Evolutionary conservation across 495 filamentous ascomycete species (phyloP).

Genomic region (Cercophora newfieldiana): DNA sequence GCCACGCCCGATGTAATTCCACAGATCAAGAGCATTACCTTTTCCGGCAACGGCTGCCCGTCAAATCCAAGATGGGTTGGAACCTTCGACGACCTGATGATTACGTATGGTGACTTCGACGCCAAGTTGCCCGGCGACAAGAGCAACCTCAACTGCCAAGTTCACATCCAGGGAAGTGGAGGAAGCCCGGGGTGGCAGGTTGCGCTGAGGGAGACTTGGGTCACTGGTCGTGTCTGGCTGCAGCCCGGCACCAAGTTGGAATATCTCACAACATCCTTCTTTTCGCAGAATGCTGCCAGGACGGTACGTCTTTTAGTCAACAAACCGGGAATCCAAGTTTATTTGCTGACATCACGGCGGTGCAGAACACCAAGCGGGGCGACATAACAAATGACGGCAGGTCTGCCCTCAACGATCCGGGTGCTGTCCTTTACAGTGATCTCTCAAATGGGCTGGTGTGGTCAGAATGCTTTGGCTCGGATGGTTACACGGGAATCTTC

Average conservation of each 20-base stretch:
- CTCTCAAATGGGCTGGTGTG: conserved; percentile 32
- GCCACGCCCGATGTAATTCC: conserved; percentile 12
- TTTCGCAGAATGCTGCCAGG: conserved; percentile 40
- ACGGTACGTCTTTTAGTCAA: conserved; percentile 30
- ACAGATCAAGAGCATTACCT: conserved; percentile 38
- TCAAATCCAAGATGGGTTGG: conserved; percentile 34
- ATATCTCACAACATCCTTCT: conserved; percentile 43
- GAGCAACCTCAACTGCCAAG: conserved; percentile 43
- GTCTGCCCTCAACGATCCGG: conserved; percentile 30
- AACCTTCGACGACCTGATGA: conserved; percentile 36
- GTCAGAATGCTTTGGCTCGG: conserved; percentile 40
- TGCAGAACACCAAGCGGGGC: conserved; percentile 28
- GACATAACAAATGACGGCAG: conserved; percentile 28
- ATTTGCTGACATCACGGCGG: not conserved
- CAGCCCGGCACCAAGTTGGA: conserved; percentile 35
- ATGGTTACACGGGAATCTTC: conserved; percentile 41
- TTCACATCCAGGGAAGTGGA: conserved; percentile 37
- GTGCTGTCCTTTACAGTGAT: conserved; percentile 33
- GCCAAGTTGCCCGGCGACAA: conserved; percentile 30
- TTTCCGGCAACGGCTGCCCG: conserved; percentile 42
- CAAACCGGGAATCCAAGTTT: not conserved
- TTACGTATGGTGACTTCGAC: conserved; percentile 38
- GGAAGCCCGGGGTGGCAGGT: conserved; percentile 45
- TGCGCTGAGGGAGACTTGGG: conserved; percentile 34
- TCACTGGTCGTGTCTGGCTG: conserved; percentile 38